These are phyloP conservation scores for Plasmodium fragile DNA, from an alignment of 169 alveolate species.

Conservation along the genomic window DNA sequence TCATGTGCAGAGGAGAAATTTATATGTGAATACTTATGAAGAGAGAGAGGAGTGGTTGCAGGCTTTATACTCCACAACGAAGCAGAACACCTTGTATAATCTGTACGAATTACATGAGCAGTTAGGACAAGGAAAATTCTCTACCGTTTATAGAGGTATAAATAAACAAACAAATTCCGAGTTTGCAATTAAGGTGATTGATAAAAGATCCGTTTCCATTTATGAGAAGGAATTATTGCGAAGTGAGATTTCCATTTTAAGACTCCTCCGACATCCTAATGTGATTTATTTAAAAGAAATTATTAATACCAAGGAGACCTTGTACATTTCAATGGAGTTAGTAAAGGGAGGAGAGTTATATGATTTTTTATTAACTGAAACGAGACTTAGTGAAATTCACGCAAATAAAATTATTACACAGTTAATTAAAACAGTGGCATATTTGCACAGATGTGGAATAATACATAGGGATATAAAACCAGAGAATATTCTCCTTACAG, in stretches of 20 bases:
- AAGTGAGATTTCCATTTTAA: conserved; percentile 90
- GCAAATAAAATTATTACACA: conserved; percentile 91
- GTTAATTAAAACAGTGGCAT: conserved; percentile 93
- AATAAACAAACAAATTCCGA: conserved; percentile 85
- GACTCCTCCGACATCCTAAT: conserved; percentile 89
- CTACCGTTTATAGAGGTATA: conserved; percentile 88
- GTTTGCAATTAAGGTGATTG: conserved; percentile 90
- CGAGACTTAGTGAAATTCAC: conserved; percentile 86
- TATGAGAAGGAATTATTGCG: conserved; percentile 90
- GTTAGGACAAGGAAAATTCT: conserved; percentile 90
- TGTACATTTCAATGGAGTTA: conserved; percentile 92
- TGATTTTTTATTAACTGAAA: conserved; percentile 82
- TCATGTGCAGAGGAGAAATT: conserved; percentile 78
- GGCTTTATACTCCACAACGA: conserved; percentile 87
- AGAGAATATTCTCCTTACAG: conserved; percentile 95
- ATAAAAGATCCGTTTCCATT: conserved; percentile 84
- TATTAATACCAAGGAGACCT: conserved; percentile 87
- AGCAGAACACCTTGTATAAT: conserved; percentile 87
- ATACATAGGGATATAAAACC: conserved; percentile 98
- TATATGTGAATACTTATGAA: conserved; percentile 83
- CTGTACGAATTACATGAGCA: conserved; percentile 85
- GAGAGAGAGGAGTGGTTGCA: conserved; percentile 88
- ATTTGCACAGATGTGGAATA: conserved; percentile 95
- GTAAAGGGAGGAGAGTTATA: conserved; percentile 92
- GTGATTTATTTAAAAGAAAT: conserved; percentile 91